Evolutionary conservation across 2,329 filamentous ascomycete genomes (phyloP).

Genomic region (Phoma herbarum): DNA sequence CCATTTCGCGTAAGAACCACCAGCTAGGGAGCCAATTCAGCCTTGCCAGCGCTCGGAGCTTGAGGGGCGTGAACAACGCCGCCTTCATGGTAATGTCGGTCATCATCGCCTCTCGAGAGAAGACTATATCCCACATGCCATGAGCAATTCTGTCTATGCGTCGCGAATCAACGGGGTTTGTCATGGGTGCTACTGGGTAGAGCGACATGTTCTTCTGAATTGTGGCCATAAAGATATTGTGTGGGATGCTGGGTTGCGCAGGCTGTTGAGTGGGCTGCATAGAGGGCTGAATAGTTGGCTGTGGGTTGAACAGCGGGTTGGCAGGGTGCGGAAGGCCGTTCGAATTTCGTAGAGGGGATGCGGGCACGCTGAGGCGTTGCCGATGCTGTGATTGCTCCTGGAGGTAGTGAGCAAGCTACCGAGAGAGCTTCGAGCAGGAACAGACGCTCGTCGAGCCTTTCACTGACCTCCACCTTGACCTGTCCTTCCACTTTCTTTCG

Average conservation of each 20-base stretch:
- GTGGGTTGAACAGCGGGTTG: not conserved
- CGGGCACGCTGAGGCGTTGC: constrained; percentile 1
- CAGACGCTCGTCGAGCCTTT: not conserved
- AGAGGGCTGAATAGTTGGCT: not conserved
- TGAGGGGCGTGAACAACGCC: constrained; percentile 21
- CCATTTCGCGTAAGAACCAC: constrained; percentile 32
- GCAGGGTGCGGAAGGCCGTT: not conserved
- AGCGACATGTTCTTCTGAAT: not conserved
- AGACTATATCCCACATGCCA: constrained; percentile 26
- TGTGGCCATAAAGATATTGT: not conserved
- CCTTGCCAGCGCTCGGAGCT: constrained; percentile 28
- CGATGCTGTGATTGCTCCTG: not conserved
- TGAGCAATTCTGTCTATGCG: constrained; percentile 23
- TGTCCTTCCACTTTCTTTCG: constrained; percentile 7
- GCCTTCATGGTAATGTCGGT: constrained; percentile 11
- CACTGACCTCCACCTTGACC: constrained; percentile 10
- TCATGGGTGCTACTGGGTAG: not conserved
- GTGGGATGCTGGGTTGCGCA: not conserved
- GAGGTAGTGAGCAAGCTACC: not conserved
- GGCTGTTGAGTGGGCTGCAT: not conserved
- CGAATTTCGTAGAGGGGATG: not conserved
- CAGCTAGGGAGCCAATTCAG: constrained; percentile 34
- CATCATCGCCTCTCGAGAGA: constrained; percentile 12
- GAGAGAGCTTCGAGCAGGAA: not conserved
- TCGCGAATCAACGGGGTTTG: not conserved